Evolutionary conservation across 1,139 yeast species (phyloP), one percentile per base, ranked within the genome.

Genomic region (Arxiozyma slooffiae): DNA sequence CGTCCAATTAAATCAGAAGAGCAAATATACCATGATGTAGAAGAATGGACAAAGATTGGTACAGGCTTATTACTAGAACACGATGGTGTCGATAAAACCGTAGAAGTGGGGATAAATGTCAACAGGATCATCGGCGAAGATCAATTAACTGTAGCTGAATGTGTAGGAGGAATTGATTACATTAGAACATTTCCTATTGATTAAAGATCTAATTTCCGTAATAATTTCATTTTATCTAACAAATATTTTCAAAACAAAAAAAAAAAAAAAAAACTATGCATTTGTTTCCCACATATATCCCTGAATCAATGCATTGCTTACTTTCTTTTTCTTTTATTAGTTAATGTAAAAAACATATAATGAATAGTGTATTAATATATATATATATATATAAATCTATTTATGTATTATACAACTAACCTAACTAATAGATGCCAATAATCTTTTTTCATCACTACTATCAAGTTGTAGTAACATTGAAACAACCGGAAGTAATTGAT

Each of bases 11-110:
- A 75, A 53, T 74, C 78, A 0, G 80, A 78, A 51, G 60, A 63
- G 2, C 78, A 77, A 44, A 80, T 89, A 38, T 69, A 74, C 47
- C 61, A 65, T 5, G 88, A 84, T 46, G 80, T 85, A 2, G 62
- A 61, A 7, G 63, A 60, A 16, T 86, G 92, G 82, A 72, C 71
- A 50, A 45, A 52, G 1, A 57, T 62, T 11, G 67, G 68, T 1
- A 72, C 71, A 41, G 97, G 96, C 0, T 63, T 90, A 48, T 81
- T 89, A 44, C 74, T 90, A 53, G 96, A 90, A 61, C 97, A 90
- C 64, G 97, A 90, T 67, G 84, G 85, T 3, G 73, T 81, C 40
- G 64, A 70, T 22, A 74, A 73, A 48, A 86, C 95, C 0, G 92
- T 86, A 16, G 74, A 81, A 55, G 78, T 82, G 21, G 97, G 82